phyloP scores from a whole-genome alignment of 1,284 basidiomycete genomes.

The Pseudozyma pruni region DNA sequence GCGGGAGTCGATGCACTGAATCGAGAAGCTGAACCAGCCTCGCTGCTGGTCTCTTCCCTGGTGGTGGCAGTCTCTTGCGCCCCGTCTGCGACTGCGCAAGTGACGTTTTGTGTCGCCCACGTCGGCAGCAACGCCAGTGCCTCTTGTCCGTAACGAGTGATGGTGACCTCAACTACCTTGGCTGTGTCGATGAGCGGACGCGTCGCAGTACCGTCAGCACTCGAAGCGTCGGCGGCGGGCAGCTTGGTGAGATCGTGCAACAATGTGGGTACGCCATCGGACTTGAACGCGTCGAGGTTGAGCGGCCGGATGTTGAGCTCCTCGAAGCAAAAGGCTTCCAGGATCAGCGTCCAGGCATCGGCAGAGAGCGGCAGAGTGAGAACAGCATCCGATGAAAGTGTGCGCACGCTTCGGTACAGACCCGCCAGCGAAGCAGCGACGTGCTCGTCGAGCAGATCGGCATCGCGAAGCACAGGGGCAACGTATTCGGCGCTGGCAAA shows the following conservation, averaged over 20 bases:
- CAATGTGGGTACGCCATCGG: constrained; percentile 36
- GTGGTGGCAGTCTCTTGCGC: constrained; percentile 1
- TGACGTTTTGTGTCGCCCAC: constrained; percentile 16
- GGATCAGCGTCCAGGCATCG: constrained; percentile 34
- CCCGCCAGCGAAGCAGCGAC: constrained; percentile 29
- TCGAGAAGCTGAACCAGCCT: constrained; percentile 17
- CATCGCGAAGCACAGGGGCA: constrained; percentile 30
- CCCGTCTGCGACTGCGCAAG: constrained; percentile 1
- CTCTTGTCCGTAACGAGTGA: constrained; percentile 35
- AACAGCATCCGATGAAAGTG: constrained; percentile 18
- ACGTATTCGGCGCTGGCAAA: constrained; percentile 40
- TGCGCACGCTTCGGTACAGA: constrained; percentile 36
- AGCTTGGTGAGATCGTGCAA: constrained; percentile 32
- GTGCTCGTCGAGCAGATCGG: constrained; percentile 38
- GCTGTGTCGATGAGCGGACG: constrained; percentile 12
- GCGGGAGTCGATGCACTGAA: constrained; percentile 20
- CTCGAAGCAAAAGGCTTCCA: constrained; percentile 51
- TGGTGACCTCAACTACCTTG: constrained; percentile 19
- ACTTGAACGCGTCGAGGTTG: constrained; percentile 38
- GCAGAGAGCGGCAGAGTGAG: constrained; percentile 23
- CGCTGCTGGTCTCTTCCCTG: constrained; percentile 15
- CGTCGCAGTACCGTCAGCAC: not conserved
- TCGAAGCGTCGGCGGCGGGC: constrained; percentile 10
- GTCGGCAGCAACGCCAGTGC: constrained; percentile 29
- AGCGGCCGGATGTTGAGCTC: constrained; percentile 37